Base-by-base conservation (phyloP, 139 green algal species). In the Chlorella ohadii region DNA sequence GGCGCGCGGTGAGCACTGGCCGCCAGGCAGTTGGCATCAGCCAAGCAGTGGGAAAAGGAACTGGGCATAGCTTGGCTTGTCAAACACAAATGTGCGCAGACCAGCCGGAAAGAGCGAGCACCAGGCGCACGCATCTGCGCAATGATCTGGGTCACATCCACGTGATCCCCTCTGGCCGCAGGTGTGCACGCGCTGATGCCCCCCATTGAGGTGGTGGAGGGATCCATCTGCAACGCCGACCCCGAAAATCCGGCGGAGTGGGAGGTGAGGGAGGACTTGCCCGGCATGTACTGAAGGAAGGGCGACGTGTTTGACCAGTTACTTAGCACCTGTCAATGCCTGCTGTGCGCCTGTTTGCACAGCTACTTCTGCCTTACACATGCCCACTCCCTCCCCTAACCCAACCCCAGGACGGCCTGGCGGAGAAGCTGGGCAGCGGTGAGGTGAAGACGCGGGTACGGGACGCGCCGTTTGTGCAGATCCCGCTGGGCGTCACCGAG, bases 401-500 rank as follows among this genome's bases (percentile, higher is more conserved):
- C 64, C 15, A 23, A n/a, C n/a, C n/a, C n/a, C 87, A 96, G 93
- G 92, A 94, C 12, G 94, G 94, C 47, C 92, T 98, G 77, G 76
- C 47, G 15, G 94, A 94, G 72, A 94, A 92, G 86, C 65, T 96
- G 25, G 85, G 20, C 27, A 33, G 61, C 3, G 73, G 72, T 25
- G 83, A 93, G 68, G 59, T 94, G 20, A 84, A 86, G 9, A 86
- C 47, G 16, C 87, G 89, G 34, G 86, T 98, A 17, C 85, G 88
- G 4, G 89, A 94, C 27, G 92, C 95, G 4, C 96, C 96, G 3
- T 99, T 99, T 89, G 94, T 99, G 36, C 97, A 99, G 90, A 97
- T 99, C 67, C 97, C 97, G 3, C 92, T 99, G 72, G 97, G 97
- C 1, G 96, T 99, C 23, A 99, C 97, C 3, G 97, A 99, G 92